phyloP scores from a whole-genome alignment of 345 rosid genomes.

The Gossypioides kirkii region DNA sequence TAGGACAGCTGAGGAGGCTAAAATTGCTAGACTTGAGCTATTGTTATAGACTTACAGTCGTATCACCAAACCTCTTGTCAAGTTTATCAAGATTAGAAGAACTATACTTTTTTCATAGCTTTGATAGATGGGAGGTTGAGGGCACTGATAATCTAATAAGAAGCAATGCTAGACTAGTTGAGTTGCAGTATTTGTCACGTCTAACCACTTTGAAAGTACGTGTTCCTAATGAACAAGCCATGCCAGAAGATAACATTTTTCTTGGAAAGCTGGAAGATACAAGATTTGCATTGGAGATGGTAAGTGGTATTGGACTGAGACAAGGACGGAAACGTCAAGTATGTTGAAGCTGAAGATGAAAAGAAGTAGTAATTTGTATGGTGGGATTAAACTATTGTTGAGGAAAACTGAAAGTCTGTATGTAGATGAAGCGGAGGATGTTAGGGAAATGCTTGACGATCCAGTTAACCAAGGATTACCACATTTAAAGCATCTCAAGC shows the following conservation, averaged over 20 bases:
- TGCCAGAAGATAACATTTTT: too few relatives aligned
- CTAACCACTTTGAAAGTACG: too few relatives aligned
- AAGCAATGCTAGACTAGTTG: too few relatives aligned
- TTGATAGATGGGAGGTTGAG: too few relatives aligned
- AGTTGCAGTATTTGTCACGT: too few relatives aligned
- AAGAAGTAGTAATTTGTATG: background rate
- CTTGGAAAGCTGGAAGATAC: too few relatives aligned
- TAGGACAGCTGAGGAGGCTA: background rate
- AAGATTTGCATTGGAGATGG: background rate
- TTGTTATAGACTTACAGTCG: background rate
- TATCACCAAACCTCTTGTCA: background rate
- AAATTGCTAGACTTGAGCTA: background rate
- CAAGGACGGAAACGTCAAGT: background rate
- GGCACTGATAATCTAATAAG: too few relatives aligned
- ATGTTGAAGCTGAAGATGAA: background rate
- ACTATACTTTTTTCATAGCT: too few relatives aligned
- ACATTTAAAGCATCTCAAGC: too few relatives aligned
- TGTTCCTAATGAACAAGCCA: too few relatives aligned
- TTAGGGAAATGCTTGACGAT: background rate
- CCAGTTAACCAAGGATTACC: background rate
- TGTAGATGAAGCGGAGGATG: too few relatives aligned
- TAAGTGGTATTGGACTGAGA: background rate
- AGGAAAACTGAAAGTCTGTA: background rate
- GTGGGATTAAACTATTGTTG: background rate
- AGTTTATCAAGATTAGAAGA: too few relatives aligned